Base-by-base conservation (phyloP, 805 yeast species). In the Nadsonia fulvescens region DNA sequence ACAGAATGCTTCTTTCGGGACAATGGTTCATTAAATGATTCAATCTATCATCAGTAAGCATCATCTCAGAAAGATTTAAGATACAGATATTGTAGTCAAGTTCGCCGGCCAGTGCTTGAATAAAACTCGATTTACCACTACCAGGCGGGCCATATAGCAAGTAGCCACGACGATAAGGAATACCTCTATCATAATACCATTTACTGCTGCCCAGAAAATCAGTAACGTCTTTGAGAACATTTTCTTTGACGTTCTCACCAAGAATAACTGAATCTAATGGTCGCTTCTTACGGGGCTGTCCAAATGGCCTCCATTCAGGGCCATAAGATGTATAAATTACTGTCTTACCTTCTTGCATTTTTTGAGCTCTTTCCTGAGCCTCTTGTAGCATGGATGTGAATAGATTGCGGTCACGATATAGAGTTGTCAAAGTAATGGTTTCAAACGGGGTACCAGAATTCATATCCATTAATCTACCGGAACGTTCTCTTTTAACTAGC, bases 251-350 rank as follows among this genome's bases (percentile, higher is more conserved):
- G 2, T 78, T 82, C 13, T 61, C 48, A 47, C 82, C 96, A 28
- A 89, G 54, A 14, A 89, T 70, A 9, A 89, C 98, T 5, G 92
- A 76, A 4, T 76, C 86, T 19, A 86, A 52, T 14, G 74, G 51
- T 39, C 98, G 61, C 51, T 86, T 86, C 40, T 71, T 73, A 35
- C 94, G 63, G 2, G 98, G 96, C 45, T 73, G 83, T 2, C 98
- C 98, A 56, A 89, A 89, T 4, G 93, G 93, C 42, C 96, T 61
- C 98, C 98, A 89, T 44, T 89, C 98, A 15, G 93, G 93, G 1
- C 96, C 98, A 79, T 89, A 86, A 7, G 93, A 76, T 4, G 94
- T 79, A 48, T 66, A 89, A 4, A 89, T 54, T 5, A 89, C 96
- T 0, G 96, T 89, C 44, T 82, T 86, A 5, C 98, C 96, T 44